Evolutionary conservation across 352 stramenopile species (phyloP), one percentile per base, ranked within the genome.

Genomic region (Blastocystis sp.): DNA sequence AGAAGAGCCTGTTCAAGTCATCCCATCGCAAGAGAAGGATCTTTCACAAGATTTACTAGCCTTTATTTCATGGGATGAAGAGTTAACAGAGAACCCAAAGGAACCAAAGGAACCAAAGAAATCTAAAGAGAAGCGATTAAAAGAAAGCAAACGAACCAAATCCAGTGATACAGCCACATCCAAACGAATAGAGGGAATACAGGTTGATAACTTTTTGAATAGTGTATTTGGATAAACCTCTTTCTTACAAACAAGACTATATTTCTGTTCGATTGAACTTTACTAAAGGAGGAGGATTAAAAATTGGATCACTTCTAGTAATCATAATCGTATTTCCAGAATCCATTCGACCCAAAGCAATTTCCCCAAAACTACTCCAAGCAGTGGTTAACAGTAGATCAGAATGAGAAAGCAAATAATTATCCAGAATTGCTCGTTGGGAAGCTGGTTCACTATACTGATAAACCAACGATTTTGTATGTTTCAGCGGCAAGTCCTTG

Each of bases 301-400:
- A 26, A 43, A 84, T 84, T 13, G 47, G 50, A 68, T 84, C 73
- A 47, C 53, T 64, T 26, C 73, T 50, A 7, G 73, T 84, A 43
- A 84, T 50, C 73, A 84, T 50, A 43, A 84, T 84, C 13, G 73
- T 84, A 7, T 26, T n/a, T 15, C 73, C 73, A 29, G 26, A 39
- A 11, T 20, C 29, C 73, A 84, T 84, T 45, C 73, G 53, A 11
- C 73, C 73, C 50, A 68, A 50, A 2, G 73, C 73, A 23, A 84
- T 84, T 47, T 84, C 53, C 2, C 73, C 73, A 84, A 84, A 84
- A 84, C 73, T 84, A 37, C 73, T 84, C 73, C 73, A 84, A 15
- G 50, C 73, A 11, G 73, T 84, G 15, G 73, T 84, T 9, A 84
- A 34, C 53, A 84, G 23, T 26, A 84, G 8, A n/a, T 84, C 20